Evolutionary conservation across 495 filamentous ascomycete species (phyloP).

Genomic region (Echria macrotheca): DNA sequence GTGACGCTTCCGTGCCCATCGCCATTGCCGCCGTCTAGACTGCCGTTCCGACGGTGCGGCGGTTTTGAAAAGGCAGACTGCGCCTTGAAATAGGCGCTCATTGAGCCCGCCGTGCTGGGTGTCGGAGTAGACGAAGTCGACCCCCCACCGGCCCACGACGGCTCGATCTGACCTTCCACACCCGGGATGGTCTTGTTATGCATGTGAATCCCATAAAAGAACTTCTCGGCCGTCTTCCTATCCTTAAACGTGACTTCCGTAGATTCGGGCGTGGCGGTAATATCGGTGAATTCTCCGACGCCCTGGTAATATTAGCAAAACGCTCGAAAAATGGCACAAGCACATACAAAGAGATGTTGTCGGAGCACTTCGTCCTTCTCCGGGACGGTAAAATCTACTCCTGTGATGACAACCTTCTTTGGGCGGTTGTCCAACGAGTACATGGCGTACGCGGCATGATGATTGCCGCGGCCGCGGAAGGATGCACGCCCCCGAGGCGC

Average conservation of each 20-base stretch:
- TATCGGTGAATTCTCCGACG: constrained; percentile 74
- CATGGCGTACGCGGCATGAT: constrained; percentile 52
- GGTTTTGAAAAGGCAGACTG: background rate
- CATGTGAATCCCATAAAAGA: constrained; percentile 57
- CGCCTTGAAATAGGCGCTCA: background rate
- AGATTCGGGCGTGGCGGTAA: constrained; percentile 58
- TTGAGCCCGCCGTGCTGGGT: constrained; percentile 2
- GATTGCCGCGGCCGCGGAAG: constrained; percentile 55
- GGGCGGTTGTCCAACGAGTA: constrained; percentile 86
- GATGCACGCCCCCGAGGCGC: constrained; percentile 45
- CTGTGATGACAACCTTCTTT: constrained; percentile 66
- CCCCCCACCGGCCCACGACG: constrained; percentile 60
- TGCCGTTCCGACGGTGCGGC: background rate
- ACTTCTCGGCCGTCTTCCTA: constrained; percentile 81
- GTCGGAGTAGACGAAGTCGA: constrained; percentile 4
- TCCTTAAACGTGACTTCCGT: constrained; percentile 79
- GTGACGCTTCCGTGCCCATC: constrained; percentile 7
- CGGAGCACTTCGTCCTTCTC: constrained; percentile 79
- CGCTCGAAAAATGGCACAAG: background rate
- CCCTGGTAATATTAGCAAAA: constrained; percentile 46
- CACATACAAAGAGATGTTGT: constrained; percentile 77
- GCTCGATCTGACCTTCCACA: constrained; percentile 66
- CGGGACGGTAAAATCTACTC: constrained; percentile 57
- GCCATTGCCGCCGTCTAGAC: background rate
- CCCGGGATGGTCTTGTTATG: constrained; percentile 59